Evolutionary conservation across 2,329 filamentous ascomycete species (phyloP).

Genomic region (Hymenotorrendiella dingleyae): DNA sequence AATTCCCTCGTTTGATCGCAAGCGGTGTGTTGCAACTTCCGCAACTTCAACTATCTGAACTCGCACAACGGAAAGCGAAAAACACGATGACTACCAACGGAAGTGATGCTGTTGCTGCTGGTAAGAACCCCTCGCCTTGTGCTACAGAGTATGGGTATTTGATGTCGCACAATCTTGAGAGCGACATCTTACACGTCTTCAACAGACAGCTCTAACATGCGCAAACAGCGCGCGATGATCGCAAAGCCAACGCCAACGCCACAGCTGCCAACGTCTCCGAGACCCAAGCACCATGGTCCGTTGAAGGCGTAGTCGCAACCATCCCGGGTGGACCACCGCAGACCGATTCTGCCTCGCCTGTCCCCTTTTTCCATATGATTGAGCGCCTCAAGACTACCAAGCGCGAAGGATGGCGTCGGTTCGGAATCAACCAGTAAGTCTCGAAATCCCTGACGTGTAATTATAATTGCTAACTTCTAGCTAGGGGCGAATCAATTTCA

Average conservation of each 20-base stretch:
- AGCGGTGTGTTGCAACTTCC: too few relatives aligned
- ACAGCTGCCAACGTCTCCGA: not conserved
- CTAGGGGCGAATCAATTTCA: constrained; percentile 78
- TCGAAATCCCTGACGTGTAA: not conserved
- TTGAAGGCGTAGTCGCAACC: constrained; percentile 58
- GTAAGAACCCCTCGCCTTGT: not conserved
- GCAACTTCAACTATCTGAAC: too few relatives aligned
- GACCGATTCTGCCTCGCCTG: constrained; percentile 62
- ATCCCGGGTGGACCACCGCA: constrained; percentile 53
- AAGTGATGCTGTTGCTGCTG: not conserved
- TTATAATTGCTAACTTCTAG: constrained; percentile 13
- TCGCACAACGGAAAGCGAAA: too few relatives aligned
- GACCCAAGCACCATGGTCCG: constrained; percentile 40
- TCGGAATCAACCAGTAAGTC: constrained; percentile 53
- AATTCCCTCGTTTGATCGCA: too few relatives aligned
- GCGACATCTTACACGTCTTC: too few relatives aligned
- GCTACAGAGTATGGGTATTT: not conserved
- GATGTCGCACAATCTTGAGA: not conserved
- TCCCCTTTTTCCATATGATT: constrained; percentile 92
- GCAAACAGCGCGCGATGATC: constrained; percentile 1
- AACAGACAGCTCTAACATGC: not conserved
- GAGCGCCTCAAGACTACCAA: constrained; percentile 94
- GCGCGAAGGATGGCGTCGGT: constrained; percentile 91
- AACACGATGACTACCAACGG: not conserved
- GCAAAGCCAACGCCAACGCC: not conserved